Evolutionary conservation across 208 protist genomes (phyloP).

Genomic region (Trypanosoma vivax): DNA sequence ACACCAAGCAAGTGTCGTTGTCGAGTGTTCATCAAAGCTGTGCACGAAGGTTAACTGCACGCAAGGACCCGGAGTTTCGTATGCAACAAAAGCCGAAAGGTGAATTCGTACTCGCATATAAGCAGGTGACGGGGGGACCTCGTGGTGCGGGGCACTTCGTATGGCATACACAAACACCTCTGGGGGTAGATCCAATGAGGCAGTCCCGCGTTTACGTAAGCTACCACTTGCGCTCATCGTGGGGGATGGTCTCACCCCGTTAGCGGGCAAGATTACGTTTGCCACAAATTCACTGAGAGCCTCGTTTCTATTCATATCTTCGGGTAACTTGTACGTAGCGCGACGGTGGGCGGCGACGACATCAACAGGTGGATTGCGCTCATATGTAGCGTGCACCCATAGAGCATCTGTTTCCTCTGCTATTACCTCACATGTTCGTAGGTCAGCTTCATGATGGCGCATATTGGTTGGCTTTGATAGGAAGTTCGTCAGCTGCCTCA

Average conservation of each 20-base stretch:
- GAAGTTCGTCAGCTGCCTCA: slow-evolving; percentile 16
- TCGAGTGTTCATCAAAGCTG: slow-evolving; percentile 1
- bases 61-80: slow-evolving; percentile 12
- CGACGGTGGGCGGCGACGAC: slow-evolving; percentile 15
- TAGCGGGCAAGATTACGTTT: too few relatives aligned
- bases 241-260: too few relatives aligned
- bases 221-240: too few relatives aligned
- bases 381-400: slow-evolving; percentile 17
- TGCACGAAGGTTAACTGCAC: slow-evolving; percentile 9
- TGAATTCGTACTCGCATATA: slow-evolving; percentile 14
- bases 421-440: slow-evolving; percentile 12
- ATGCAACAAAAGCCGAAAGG: slow-evolving; percentile 26
- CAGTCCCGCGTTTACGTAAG: not conserved
- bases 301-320: slow-evolving; percentile 1
- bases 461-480: slow-evolving; percentile 16
- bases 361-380: slow-evolving; percentile 5
- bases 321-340: not conserved
- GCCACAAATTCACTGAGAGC: slow-evolving; percentile 8
- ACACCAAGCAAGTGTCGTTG: not conserved
- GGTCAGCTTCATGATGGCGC: slow-evolving; percentile 12
- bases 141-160: slow-evolving; percentile 11
- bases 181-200: not conserved
- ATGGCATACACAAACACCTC: slow-evolving; percentile 13
- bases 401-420: not conserved
- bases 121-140: not conserved